Base-by-base conservation (phyloP, 306 rosid genomes). In the Spatholobus suberectus region DNA sequence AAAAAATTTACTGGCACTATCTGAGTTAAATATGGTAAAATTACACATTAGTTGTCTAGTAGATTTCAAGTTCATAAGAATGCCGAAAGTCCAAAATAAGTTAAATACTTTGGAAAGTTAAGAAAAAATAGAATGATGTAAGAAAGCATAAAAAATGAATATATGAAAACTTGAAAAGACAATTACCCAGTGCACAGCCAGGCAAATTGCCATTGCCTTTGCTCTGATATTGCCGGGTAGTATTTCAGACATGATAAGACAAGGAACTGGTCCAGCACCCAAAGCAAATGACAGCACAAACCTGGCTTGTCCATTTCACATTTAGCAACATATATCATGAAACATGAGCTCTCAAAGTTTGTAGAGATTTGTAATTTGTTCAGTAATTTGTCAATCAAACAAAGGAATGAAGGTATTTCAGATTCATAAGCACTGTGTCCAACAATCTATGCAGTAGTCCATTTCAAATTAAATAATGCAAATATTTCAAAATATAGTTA, bases 261-360 rank as follows among this genome's bases (percentile, higher is more conserved):
- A 59, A 51, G 98, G 98, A 75, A 91, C 94, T 17, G 97, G 97
- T 82, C 98, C 94, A 52, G 96, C 98, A 29, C 98, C 98, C 0
- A 91, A 78, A 73, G 94, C 54, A 85, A 93, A 91, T 51, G 88
- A 75, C 9, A 90, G 63, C 68, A 93, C 98, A 82, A 84, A 91
- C 88, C 98, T 93, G 89, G 89, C 87, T 58, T 74, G 51, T 69
- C 41, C 72, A 71, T 68, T 66, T 73, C 18, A 44, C 17, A 70
- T 79, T 85, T 79, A 85, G 79, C 62, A 80, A 69, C 46, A 51
- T 29, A 68, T 13, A 70, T 44, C 18, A 77, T 15, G 58, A 62
- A 32, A 76, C 72, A 70, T 37, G 35, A 77, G 21, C 78, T 46
- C 24, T 27, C 75, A n/a, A 73, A 55, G 34, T 81, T 44, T 20